phyloP scores from a whole-genome alignment of 1,284 basidiomycete genomes.

The Meripilus lineatus region DNA sequence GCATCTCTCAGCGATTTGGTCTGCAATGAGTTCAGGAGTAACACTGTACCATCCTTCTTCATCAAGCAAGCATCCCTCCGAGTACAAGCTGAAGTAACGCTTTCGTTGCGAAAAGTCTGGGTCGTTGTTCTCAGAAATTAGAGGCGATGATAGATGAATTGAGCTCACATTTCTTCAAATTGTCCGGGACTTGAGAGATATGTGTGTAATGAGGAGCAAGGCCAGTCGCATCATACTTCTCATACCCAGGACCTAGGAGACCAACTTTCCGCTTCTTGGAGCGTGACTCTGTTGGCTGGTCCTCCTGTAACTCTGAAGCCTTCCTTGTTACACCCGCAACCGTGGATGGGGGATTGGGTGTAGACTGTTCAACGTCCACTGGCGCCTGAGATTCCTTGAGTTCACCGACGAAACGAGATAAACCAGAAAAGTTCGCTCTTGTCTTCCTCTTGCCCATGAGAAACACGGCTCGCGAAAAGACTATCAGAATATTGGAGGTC shows the following conservation, averaged over 20 bases:
- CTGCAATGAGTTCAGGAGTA: conserved; percentile 89
- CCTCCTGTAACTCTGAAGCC: conserved; percentile 2
- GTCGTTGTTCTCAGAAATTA: neutral
- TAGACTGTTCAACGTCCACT: conserved; percentile 4
- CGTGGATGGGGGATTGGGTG: conserved; percentile 1
- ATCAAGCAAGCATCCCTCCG: conserved; percentile 74
- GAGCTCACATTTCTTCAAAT: conserved; percentile 77
- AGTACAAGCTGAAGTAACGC: conserved; percentile 78
- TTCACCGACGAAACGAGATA: conserved; percentile 49
- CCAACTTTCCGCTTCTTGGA: conserved; percentile 31
- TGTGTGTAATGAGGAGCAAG: conserved; percentile 68
- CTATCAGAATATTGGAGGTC: too few species aligned
- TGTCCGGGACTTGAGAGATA: conserved; percentile 62
- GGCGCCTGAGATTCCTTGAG: conserved; percentile 33
- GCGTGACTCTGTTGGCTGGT: conserved; percentile 11
- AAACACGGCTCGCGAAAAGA: too few species aligned
- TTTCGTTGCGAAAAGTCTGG: conserved; percentile 84
- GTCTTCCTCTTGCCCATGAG: conserved; percentile 36
- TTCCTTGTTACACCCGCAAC: neutral
- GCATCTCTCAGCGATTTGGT: conserved; percentile 90
- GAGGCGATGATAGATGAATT: neutral
- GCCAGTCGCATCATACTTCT: conserved; percentile 61
- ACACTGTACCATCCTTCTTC: conserved; percentile 96
- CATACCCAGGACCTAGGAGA: conserved; percentile 25
- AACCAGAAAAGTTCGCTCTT: conserved; percentile 40